phyloP scores from a whole-genome alignment of 2,329 filamentous ascomycete genomes.

The Cladobotryum protrusum region DNA sequence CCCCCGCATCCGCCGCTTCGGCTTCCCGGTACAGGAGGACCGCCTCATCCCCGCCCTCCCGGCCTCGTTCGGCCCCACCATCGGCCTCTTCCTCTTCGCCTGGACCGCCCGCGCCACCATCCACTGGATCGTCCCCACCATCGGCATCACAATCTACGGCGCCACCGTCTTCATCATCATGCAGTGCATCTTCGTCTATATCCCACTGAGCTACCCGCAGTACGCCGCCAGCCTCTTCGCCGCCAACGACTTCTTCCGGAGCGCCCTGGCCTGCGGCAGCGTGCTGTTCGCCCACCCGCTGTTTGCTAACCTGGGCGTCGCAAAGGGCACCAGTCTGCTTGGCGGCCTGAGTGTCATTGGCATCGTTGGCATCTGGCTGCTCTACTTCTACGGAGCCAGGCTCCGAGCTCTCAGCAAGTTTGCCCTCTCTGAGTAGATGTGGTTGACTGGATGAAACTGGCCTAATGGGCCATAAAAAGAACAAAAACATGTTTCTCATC shows the following conservation, averaged over 20 bases:
- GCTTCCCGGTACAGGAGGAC: constrained; percentile 47
- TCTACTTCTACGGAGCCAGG: constrained; percentile 51
- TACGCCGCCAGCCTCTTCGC: constrained; percentile 56
- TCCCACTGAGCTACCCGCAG: constrained; percentile 48
- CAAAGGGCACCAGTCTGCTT: constrained; percentile 49
- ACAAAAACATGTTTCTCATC: neutral
- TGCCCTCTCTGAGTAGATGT: constrained; percentile 24
- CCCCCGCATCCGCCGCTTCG: constrained; percentile 42
- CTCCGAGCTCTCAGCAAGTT: constrained; percentile 54
- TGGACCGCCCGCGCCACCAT: constrained; percentile 48
- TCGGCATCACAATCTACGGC: constrained; percentile 52
- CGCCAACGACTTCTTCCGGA: constrained; percentile 54
- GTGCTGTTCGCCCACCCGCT: constrained; percentile 56
- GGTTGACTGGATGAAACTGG: neutral
- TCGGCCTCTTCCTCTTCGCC: constrained; percentile 56
- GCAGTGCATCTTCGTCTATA: constrained; percentile 56
- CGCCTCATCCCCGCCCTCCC: constrained; percentile 50
- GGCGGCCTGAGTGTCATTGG: constrained; percentile 48
- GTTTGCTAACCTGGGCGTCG: constrained; percentile 54
- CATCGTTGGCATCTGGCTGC: constrained; percentile 51
- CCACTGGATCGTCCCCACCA: constrained; percentile 50
- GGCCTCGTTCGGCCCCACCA: constrained; percentile 46
- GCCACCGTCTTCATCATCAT: constrained; percentile 48
- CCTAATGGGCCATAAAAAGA: neutral
- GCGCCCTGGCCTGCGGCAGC: constrained; percentile 51